Conservation (phyloP, 352 stramenopile species). For the Blastocystis sp. region DNA sequence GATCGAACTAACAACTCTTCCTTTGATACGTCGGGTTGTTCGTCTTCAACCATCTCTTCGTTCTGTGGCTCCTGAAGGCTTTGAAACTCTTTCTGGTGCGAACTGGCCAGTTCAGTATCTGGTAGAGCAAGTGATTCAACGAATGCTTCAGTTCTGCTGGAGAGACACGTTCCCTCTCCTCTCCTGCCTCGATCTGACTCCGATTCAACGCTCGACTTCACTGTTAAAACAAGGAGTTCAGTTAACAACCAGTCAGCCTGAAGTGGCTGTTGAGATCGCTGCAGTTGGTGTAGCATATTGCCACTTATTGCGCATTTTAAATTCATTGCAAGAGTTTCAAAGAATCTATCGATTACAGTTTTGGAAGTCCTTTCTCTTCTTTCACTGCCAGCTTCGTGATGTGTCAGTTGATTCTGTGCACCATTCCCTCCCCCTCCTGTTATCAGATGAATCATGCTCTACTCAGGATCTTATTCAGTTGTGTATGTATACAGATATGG, state of each 20-base stretch:
- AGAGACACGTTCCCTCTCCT: neutral
- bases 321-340: neutral
- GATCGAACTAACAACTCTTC: constrained; percentile 3
- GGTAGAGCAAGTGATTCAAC: neutral
- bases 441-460: neutral
- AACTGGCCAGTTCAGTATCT: neutral
- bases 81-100: neutral
- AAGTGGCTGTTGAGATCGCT: neutral
- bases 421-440: neutral
- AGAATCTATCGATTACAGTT: neutral
- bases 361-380: neutral
- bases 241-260: neutral
- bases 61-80: neutral
- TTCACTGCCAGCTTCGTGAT: neutral
- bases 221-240: neutral
- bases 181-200: neutral
- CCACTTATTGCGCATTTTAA: neutral
- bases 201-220: neutral
- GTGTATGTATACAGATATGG: neutral
- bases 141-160: neutral
- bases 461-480: neutral
- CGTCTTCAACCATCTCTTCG: neutral
- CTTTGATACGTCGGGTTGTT: neutral
- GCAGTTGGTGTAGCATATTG: neutral
- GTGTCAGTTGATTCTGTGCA: neutral